Percentiles rank a stretch among this genome's conserved stretches.
These are phyloP conservation scores for Talaromyces rugulosus DNA, from an alignment of 2,329 filamentous ascomycete genomes.

Conservation along the genomic window DNA sequence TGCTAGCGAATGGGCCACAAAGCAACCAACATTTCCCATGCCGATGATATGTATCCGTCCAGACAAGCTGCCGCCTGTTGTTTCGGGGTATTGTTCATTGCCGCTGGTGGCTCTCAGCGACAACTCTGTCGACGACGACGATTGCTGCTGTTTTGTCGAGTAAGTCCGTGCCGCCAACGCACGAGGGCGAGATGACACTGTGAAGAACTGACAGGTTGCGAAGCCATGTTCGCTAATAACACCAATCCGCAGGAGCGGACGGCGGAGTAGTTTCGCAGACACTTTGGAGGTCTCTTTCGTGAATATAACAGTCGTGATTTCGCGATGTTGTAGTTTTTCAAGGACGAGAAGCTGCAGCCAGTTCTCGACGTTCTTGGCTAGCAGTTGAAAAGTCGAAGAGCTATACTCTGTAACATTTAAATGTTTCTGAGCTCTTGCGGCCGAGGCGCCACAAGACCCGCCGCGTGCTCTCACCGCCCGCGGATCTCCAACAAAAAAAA, in stretches of 20 bases:
- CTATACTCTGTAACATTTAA: not conserved
- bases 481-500: slow-evolving; percentile 4
- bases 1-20: slow-evolving; percentile 70
- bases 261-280: slow-evolving; percentile 11
- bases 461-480: slow-evolving; percentile 11
- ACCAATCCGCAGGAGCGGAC: slow-evolving; percentile 15
- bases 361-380: not conserved
- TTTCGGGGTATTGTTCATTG: not conserved
- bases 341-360: not conserved
- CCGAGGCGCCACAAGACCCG: not conserved
- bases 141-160: not conserved
- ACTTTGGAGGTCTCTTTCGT: slow-evolving; percentile 3
- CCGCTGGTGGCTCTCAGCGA: not conserved
- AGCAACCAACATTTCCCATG: slow-evolving; percentile 72
- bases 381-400: not conserved
- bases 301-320: not conserved
- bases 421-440: not conserved
- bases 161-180: slow-evolving; percentile 2
- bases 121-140: not conserved
- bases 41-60: slow-evolving; percentile 72
- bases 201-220: slow-evolving; percentile 7
- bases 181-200: slow-evolving; percentile 5
- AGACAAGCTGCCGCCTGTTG: slow-evolving; percentile 19
- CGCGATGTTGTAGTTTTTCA: not conserved
- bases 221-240: slow-evolving; percentile 4